phyloP scores from a whole-genome alignment of 2,329 filamentous ascomycete species.

The Torrubiella hemipterigena region DNA sequence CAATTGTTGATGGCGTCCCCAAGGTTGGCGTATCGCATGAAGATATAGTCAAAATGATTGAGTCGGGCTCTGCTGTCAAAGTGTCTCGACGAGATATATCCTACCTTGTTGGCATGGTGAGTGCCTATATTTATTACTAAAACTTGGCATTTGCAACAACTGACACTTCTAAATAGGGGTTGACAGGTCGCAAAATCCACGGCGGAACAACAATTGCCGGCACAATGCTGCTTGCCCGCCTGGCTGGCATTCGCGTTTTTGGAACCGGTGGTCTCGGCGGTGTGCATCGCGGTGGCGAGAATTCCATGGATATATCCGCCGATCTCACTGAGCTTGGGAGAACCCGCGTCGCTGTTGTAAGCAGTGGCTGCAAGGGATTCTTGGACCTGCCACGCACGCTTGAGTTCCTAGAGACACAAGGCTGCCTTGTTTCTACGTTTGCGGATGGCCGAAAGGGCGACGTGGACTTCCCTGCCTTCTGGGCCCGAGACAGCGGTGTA shows the following conservation, averaged over 20 bases:
- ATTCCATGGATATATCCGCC: conserved; percentile 84
- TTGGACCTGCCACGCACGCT: conserved; percentile 83
- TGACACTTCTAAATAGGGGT: conserved; percentile 30
- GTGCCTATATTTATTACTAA: conserved; percentile 12
- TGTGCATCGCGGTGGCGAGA: conserved; percentile 80
- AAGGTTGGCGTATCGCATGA: conserved; percentile 63
- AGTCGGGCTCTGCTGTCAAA: conserved; percentile 59
- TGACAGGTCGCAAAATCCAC: conserved; percentile 57
- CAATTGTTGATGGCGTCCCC: conserved; percentile 72
- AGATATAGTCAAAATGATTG: conserved; percentile 64
- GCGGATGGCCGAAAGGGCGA: conserved; percentile 61
- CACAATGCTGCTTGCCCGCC: conserved; percentile 78
- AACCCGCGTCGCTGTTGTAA: conserved; percentile 78
- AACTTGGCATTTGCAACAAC: conserved; percentile 1
- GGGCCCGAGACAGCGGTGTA: conserved; percentile 74
- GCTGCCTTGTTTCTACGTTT: conserved; percentile 79
- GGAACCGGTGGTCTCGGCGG: conserved; percentile 91
- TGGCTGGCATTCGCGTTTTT: conserved; percentile 85
- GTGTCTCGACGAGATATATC: conserved; percentile 79
- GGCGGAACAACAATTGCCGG: conserved; percentile 90
- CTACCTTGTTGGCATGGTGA: conserved; percentile 65
- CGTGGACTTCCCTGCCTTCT: conserved; percentile 88
- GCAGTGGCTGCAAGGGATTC: conserved; percentile 91
- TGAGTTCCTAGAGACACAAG: conserved; percentile 61
- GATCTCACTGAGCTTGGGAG: conserved; percentile 89